These are phyloP conservation scores for Amniculicola lignicola DNA, from an alignment of 495 filamentous ascomycete genomes.

Conservation along the genomic window DNA sequence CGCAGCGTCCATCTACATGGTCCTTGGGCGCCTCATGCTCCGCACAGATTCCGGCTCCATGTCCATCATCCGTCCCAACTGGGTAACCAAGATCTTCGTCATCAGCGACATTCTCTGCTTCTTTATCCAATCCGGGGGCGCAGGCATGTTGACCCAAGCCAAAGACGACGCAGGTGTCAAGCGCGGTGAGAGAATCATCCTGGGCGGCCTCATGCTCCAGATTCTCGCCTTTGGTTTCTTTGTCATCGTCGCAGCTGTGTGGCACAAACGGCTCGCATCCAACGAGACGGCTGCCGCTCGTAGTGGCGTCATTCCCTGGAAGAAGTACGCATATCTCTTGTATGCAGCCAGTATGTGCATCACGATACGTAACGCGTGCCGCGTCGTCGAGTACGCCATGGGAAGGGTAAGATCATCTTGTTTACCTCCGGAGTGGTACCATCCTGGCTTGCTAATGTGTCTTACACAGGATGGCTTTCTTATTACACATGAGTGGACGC, in stretches of 20 bases:
- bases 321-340: constrained; percentile 6
- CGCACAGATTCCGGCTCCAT: constrained; percentile 22
- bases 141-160: constrained; percentile 13
- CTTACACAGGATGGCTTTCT: constrained; percentile 14
- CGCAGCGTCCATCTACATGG: constrained; percentile 44
- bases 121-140: constrained; percentile 29
- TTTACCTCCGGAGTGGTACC: background rate
- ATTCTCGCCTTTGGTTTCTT: constrained; percentile 38
- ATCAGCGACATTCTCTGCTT: constrained; percentile 36
- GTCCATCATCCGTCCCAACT: constrained; percentile 31
- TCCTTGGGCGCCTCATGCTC: constrained; percentile 38
- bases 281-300: background rate
- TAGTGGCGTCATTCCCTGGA: constrained; percentile 4
- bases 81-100: constrained; percentile 42
- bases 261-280: constrained; percentile 7
- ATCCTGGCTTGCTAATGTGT: background rate
- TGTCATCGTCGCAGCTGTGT: constrained; percentile 25
- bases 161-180: constrained; percentile 16
- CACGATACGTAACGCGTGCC: constrained; percentile 8
- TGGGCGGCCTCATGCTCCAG: constrained; percentile 37
- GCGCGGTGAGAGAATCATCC: constrained; percentile 33
- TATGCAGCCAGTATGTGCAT: constrained; percentile 17
- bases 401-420: constrained; percentile 4
- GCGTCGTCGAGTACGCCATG: constrained; percentile 23
- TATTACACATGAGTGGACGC: constrained; percentile 12